Conservation (phyloP, 2,329 filamentous ascomycete genomes). For the Diaporthe australafricana region DNA sequence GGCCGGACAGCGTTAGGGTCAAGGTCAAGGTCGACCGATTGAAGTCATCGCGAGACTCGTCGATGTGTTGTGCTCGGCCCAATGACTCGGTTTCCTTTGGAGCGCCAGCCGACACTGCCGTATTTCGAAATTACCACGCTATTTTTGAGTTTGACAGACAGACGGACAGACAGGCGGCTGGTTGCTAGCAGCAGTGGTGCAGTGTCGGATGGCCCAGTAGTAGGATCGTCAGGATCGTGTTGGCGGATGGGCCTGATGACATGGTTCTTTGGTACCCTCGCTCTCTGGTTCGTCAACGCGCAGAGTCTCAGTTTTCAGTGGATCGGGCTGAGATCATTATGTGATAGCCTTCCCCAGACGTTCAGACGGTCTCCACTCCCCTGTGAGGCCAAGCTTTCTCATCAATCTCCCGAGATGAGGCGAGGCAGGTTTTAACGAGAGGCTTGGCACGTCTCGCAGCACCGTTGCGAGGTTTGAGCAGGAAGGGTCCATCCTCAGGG, state of each 20-base stretch:
- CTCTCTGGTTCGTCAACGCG: not conserved
- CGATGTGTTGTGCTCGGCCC: not conserved
- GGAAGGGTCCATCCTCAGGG: constrained; percentile 13
- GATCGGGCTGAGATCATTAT: not conserved
- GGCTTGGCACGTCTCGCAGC: constrained; percentile 24
- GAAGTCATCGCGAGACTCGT: constrained; percentile 9
- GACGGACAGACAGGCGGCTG: not conserved
- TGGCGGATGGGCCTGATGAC: not conserved
- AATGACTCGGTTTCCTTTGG: not conserved
- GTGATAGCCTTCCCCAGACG: constrained; percentile 16
- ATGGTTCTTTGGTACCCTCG: not conserved
- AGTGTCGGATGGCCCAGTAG: not conserved
- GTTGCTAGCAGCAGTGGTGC: not conserved
- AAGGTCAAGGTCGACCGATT: not conserved
- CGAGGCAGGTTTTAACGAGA: constrained; percentile 26
- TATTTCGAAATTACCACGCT: constrained; percentile 17
- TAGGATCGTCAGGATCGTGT: not conserved
- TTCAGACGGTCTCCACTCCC: constrained; percentile 23
- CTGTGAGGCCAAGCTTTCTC: constrained; percentile 16
- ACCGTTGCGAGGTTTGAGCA: constrained; percentile 1
- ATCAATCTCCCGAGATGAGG: not conserved
- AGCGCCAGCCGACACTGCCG: constrained; percentile 7
- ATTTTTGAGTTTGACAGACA: constrained; percentile 20
- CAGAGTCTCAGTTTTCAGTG: not conserved
- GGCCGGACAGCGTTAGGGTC: not conserved